These are phyloP conservation scores for Ogataea siamensis DNA, from an alignment of 805 yeast species.

Conservation along the genomic window DNA sequence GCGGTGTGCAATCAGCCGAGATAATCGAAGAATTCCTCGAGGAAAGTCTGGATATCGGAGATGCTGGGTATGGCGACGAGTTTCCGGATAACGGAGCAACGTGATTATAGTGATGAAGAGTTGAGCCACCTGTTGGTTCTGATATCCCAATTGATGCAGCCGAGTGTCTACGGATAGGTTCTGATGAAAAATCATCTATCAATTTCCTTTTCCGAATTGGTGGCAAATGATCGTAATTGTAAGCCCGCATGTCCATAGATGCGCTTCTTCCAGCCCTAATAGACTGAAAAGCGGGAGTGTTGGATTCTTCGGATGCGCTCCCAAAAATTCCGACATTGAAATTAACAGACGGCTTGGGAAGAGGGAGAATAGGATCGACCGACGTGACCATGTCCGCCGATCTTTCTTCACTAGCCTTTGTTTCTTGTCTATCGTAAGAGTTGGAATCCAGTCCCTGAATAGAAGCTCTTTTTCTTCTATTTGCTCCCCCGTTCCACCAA, in stretches of 20 bases:
- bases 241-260: constrained; percentile 24
- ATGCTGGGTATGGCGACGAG: constrained; percentile 26
- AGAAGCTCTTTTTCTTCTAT: constrained; percentile 63
- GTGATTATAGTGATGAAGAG: constrained; percentile 5
- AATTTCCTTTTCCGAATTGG: constrained; percentile 29
- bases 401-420: neutral
- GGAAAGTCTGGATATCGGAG: constrained; percentile 33
- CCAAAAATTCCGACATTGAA: constrained; percentile 24
- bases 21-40: constrained; percentile 34
- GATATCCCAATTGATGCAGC: constrained; percentile 29
- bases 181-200: constrained; percentile 24
- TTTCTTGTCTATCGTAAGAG: constrained; percentile 12
- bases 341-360: constrained; percentile 13
- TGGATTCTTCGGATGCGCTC: constrained; percentile 2
- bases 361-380: neutral
- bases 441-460: constrained; percentile 24
- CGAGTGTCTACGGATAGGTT: constrained; percentile 33
- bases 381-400: neutral
- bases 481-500: constrained; percentile 97
- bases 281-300: constrained; percentile 18
- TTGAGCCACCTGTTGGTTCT: neutral
- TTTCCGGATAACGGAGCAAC: constrained; percentile 14
- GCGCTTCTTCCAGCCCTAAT: constrained; percentile 23
- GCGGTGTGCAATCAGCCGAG: constrained; percentile 32
- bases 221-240: constrained; percentile 18